Base-by-base conservation (phyloP, 2,329 filamentous ascomycete species). In the Dactylella cylindrospora region DNA sequence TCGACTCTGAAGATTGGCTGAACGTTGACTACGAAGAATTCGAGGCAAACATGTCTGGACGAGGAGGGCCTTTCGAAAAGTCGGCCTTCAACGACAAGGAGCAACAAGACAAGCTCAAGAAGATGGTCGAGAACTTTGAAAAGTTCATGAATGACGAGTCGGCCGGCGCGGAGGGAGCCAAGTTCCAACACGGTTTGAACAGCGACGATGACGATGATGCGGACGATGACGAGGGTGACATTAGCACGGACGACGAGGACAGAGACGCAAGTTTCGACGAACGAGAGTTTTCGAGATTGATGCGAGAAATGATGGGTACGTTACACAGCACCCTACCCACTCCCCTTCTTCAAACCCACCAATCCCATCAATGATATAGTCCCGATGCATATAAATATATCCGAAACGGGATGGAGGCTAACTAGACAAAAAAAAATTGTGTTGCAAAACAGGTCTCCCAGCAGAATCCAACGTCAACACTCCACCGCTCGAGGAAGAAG, bases 101-200 rank as follows among this genome's bases (percentile, higher is more conserved):
- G 19, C 81, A 84, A 0, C 84, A 90, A 69, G 82, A 83, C 3
- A 86, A 95, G 70, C 76, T 98, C 17, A 84, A 86, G 49, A 91
- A 91, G 70, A 95, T 97, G 71, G 93, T 98, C 0, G 85, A 87
- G 39, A 82, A 89, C n/a, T 97, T 98, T 69, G 90, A 96, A 70
- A 78, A 86, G 9, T 97, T 98, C 68, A 74, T 98, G 38, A 88
- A 94, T 52, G 68, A 70, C 68, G 86, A 94, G 8, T 80, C 79
- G 38, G 89, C 90, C 0, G 90, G 87, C 1, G 72, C 84, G 4
- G 90, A 95, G 39, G 91, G 90, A 0, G 87, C 84, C 0, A 83
- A 88, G 59, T 73, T 88, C 20, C 46, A 53, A 9, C 77, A 80
- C 62, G 85, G 87, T 7, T 87, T 88, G 78, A 86, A 88, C 60